phyloP scores from a whole-genome alignment of 805 yeast species.

The Phaffomyces antillensis region DNA sequence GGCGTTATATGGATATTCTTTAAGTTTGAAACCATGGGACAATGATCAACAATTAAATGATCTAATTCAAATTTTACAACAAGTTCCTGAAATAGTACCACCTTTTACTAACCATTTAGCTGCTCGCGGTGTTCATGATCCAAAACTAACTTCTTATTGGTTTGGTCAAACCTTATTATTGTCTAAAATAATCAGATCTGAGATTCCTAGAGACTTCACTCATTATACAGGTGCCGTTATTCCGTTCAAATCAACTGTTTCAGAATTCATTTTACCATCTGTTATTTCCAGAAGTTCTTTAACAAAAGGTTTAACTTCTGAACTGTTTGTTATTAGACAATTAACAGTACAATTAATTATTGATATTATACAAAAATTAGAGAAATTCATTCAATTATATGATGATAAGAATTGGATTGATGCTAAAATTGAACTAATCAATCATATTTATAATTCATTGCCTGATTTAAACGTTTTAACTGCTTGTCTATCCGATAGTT shows the following conservation, averaged over 20 bases:
- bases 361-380: constrained; percentile 48
- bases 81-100: constrained; percentile 64
- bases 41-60: constrained; percentile 55
- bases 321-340: constrained; percentile 49
- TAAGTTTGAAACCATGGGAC: constrained; percentile 75
- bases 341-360: constrained; percentile 54
- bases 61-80: constrained; percentile 40
- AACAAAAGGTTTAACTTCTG: constrained; percentile 48
- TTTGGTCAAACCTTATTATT: constrained; percentile 62
- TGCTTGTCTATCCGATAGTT: constrained; percentile 35
- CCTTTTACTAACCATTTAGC: constrained; percentile 57
- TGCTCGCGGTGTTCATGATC: constrained; percentile 69
- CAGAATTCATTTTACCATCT: constrained; percentile 58
- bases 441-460: constrained; percentile 27
- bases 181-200: constrained; percentile 49
- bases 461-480: constrained; percentile 46
- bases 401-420: constrained; percentile 35
- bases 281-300: constrained; percentile 54
- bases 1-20: constrained; percentile 53
- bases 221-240: constrained; percentile 18
- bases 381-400: constrained; percentile 30
- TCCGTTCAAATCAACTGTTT: constrained; percentile 32
- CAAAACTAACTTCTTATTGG: constrained; percentile 77
- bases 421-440: constrained; percentile 27
- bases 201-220: constrained; percentile 39